These are phyloP conservation scores for Syncephalis fuscata DNA, from an alignment of 371 early-diverging fungal genomes.

Conservation along the genomic window DNA sequence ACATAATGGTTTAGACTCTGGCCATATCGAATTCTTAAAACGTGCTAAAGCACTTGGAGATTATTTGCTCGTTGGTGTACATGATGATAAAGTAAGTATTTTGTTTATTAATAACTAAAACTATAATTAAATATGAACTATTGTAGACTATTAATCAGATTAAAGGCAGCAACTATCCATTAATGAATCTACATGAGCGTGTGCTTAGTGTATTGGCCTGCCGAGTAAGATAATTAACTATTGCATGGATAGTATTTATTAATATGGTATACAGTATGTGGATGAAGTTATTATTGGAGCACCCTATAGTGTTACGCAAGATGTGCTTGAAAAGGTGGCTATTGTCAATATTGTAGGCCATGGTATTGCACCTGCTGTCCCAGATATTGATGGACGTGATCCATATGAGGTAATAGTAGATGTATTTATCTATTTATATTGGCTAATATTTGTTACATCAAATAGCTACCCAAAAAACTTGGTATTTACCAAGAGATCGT, in stretches of 20 bases:
- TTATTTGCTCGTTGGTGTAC: constrained; percentile 86
- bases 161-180: constrained; percentile 73
- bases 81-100: constrained; percentile 55
- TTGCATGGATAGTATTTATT: not conserved
- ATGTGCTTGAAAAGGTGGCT: constrained; percentile 66
- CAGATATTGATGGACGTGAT: constrained; percentile 54
- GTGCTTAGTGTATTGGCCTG: constrained; percentile 78
- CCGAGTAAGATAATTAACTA: constrained; percentile 26
- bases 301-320: constrained; percentile 67
- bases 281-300: constrained; percentile 87
- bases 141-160: constrained; percentile 64
- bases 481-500: constrained; percentile 61
- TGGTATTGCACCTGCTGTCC: constrained; percentile 39
- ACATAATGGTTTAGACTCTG: constrained; percentile 11
- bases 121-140: not conserved
- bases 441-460: constrained; percentile 6
- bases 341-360: constrained; percentile 65
- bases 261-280: constrained; percentile 35
- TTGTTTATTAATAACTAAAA: not conserved
- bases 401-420: constrained; percentile 45
- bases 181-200: constrained; percentile 90
- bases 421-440: constrained; percentile 1
- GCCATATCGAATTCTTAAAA: constrained; percentile 87
- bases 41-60: constrained; percentile 73
- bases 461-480: constrained; percentile 42